Conservation (phyloP, 768 basidiomycete genomes). For the Tricholoma sp. region DNA sequence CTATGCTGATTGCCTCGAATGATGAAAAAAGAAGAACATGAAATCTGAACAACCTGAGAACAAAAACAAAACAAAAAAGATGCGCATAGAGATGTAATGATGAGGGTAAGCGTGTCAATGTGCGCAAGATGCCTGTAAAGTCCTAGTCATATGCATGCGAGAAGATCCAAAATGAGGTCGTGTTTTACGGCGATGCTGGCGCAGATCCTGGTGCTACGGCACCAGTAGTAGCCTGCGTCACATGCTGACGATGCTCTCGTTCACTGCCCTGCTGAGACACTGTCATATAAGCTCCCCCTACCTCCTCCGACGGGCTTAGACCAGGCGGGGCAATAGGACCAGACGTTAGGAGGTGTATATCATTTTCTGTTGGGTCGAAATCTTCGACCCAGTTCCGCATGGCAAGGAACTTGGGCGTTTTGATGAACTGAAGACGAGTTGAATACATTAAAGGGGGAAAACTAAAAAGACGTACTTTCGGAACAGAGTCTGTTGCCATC, state of each 20-base stretch:
- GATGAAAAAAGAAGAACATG: slow-evolving; percentile 6
- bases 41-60: slow-evolving; percentile 9
- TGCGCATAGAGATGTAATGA: slow-evolving; percentile 16
- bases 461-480: slow-evolving; percentile 56
- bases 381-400: slow-evolving; percentile 78
- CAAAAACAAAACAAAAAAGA: slow-evolving; percentile 7
- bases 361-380: slow-evolving; percentile 60
- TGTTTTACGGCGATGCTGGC: slow-evolving; percentile 24
- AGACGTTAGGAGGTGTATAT: slow-evolving; percentile 49
- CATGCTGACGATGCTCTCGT: slow-evolving; percentile 48
- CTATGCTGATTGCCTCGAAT: slow-evolving; percentile 16
- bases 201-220: slow-evolving; percentile 21
- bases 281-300: slow-evolving; percentile 83
- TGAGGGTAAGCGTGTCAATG: slow-evolving; percentile 9
- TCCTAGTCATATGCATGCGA: slow-evolving; percentile 21
- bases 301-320: slow-evolving; percentile 57
- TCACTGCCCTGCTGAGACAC: slow-evolving; percentile 78
- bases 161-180: slow-evolving; percentile 9
- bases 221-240: slow-evolving; percentile 18
- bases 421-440: slow-evolving; percentile 63
- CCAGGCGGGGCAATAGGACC: slow-evolving; percentile 68
- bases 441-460: slow-evolving; percentile 8
- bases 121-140: slow-evolving; percentile 20
- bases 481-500: slow-evolving; percentile 99
- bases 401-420: slow-evolving; percentile 76